A percentile compares a stretch with the other conserved stretches of the same genome.
These are phyloP conservation scores for Jacaranda copaia DNA, from an alignment of 257 asterid genomes.

Conservation along the genomic window DNA sequence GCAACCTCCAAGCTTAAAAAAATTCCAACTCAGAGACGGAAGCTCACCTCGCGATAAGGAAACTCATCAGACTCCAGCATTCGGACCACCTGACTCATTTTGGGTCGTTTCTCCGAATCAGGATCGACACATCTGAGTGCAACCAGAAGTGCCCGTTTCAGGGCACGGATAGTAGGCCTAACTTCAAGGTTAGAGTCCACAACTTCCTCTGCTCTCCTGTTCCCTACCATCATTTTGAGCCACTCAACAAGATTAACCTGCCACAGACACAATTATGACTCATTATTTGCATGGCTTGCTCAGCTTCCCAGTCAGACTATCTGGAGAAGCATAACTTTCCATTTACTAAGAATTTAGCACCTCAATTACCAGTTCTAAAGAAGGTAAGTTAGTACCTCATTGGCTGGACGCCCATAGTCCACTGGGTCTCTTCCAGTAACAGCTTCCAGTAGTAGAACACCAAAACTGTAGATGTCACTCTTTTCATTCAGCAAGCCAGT, in stretches of 20 bases:
- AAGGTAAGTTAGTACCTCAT: conserved; percentile 62
- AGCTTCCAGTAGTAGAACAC: conserved; percentile 89
- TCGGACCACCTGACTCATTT: conserved; percentile 87
- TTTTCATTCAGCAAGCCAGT: conserved; percentile 91
- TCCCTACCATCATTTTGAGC: conserved; percentile 97
- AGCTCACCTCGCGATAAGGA: conserved; percentile 77
- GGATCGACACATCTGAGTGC: conserved; percentile 96
- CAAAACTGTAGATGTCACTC: conserved; percentile 94
- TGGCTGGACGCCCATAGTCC: conserved; percentile 88
- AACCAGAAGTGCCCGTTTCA: conserved; percentile 86
- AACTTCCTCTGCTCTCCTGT: conserved; percentile 91
- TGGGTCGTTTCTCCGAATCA: conserved; percentile 91
- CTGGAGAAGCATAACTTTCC: not conserved
- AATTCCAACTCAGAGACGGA: conserved; percentile 19
- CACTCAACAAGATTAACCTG: conserved; percentile 99
- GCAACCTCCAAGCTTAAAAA: not conserved
- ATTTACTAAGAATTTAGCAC: conserved; percentile 23
- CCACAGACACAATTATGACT: conserved; percentile 27
- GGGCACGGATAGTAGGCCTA: conserved; percentile 73
- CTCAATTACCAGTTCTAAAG: conserved; percentile 22
- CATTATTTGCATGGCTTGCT: not conserved
- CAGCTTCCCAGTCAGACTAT: too few relatives aligned
- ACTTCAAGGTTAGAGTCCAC: conserved; percentile 82
- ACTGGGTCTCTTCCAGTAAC: conserved; percentile 97
- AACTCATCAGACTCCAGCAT: conserved; percentile 93